phyloP scores from a whole-genome alignment of 257 asterid species.

The Coffea eugenioides region DNA sequence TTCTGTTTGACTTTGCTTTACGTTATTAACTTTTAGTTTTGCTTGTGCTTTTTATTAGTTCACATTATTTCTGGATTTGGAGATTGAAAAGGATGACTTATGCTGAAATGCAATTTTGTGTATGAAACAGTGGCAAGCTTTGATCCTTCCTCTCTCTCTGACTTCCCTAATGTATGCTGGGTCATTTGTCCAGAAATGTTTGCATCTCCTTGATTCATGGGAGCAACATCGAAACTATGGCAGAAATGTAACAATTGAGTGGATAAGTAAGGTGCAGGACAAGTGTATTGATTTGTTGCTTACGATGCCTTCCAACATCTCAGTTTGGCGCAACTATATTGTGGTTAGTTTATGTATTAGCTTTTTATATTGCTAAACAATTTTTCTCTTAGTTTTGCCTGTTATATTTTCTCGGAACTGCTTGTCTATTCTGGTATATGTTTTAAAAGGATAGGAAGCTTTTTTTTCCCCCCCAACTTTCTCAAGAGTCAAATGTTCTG shows the following conservation, averaged over 20 bases:
- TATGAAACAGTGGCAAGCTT: conserved; percentile 94
- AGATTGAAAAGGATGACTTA: conserved; percentile 66
- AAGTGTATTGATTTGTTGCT: conserved; percentile 32
- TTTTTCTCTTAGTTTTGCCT: not conserved
- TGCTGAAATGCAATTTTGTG: conserved; percentile 68
- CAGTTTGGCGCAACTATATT: conserved; percentile 84
- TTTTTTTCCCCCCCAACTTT: not conserved
- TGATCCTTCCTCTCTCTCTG: conserved; percentile 67
- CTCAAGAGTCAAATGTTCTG: not conserved
- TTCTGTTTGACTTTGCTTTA: not conserved
- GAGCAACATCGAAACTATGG: conserved; percentile 37
- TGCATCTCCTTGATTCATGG: conserved; percentile 35
- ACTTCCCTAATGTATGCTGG: conserved; percentile 87
- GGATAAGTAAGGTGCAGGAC: conserved; percentile 30
- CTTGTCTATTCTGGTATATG: not conserved
- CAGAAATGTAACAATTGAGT: conserved; percentile 31
- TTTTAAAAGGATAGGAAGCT: not conserved
- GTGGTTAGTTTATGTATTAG: conserved; percentile 64
- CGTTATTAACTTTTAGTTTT: not conserved
- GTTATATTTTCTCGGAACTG: not conserved
- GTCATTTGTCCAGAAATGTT: conserved; percentile 51
- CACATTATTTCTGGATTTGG: conserved; percentile 38
- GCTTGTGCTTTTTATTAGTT: conserved; percentile 33
- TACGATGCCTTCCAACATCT: conserved; percentile 44
- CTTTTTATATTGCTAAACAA: conserved; percentile 1